These are phyloP conservation scores for Ascochyta lentis DNA, from an alignment of 2,329 filamentous ascomycete species.

Conservation along the genomic window DNA sequence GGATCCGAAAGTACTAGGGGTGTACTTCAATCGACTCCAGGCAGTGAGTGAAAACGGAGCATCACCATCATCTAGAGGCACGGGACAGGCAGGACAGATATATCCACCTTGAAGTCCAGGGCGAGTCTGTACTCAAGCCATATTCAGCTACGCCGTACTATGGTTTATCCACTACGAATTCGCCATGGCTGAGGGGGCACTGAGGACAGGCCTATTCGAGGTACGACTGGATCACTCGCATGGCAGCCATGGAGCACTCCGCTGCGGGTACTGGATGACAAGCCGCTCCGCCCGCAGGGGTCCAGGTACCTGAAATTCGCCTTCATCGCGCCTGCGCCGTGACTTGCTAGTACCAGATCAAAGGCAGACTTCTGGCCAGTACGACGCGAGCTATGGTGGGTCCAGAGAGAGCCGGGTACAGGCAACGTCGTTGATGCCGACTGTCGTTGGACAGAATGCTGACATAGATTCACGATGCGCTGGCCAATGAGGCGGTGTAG, in stretches of 20 bases:
- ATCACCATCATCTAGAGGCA: constrained; percentile 37
- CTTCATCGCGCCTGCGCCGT: constrained; percentile 29
- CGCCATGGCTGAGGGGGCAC: constrained; percentile 33
- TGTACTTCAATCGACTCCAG: constrained; percentile 28
- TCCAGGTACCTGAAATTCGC: constrained; percentile 31
- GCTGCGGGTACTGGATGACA: constrained; percentile 39
- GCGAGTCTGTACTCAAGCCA: constrained; percentile 25
- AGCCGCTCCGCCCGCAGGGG: constrained; percentile 34
- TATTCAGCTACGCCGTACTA: constrained; percentile 33
- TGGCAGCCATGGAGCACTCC: constrained; percentile 29
- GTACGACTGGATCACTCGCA: constrained; percentile 36
- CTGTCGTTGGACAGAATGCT: constrained; percentile 35
- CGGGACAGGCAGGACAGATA: constrained; percentile 38
- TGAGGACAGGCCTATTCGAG: constrained; percentile 26
- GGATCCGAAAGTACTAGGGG: constrained; percentile 19
- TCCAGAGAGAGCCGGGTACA: constrained; percentile 28
- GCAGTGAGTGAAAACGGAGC: constrained; percentile 32
- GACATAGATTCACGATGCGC: constrained; percentile 20
- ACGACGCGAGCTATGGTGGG: constrained; percentile 28
- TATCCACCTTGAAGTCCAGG: constrained; percentile 25
- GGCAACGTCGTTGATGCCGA: constrained; percentile 29
- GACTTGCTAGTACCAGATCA: constrained; percentile 34
- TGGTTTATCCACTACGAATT: constrained; percentile 8
- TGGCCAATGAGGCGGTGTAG: constrained; percentile 33
- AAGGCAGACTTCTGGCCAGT: constrained; percentile 26